Evolutionary conservation across 2,329 filamentous ascomycete species (phyloP).

Genomic region (Leptographium radiaticola): DNA sequence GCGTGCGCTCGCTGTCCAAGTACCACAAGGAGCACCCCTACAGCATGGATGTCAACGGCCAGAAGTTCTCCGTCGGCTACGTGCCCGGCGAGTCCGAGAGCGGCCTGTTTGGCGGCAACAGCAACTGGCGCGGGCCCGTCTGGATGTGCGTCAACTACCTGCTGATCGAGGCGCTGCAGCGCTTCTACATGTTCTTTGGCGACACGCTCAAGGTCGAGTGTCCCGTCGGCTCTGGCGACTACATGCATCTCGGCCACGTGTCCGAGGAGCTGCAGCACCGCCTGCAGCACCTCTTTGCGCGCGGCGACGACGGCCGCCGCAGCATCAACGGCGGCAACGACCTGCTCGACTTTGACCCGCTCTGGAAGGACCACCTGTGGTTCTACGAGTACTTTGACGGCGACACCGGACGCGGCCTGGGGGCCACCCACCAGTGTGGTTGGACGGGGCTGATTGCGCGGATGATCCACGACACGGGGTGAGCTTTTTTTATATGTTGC

Average conservation of each 20-base stretch:
- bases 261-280: slow-evolving; percentile 92
- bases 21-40: slow-evolving; percentile 82
- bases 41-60: slow-evolving; percentile 91
- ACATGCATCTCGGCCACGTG: slow-evolving; percentile 91
- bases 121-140: slow-evolving; percentile 92
- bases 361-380: slow-evolving; percentile 92
- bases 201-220: slow-evolving; percentile 82
- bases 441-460: slow-evolving; percentile 95
- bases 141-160: slow-evolving; percentile 96
- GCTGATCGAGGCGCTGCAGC: slow-evolving; percentile 82
- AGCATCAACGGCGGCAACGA: slow-evolving; percentile 81
- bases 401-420: slow-evolving; percentile 76
- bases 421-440: slow-evolving; percentile 87
- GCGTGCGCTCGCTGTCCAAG: slow-evolving; percentile 85
- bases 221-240: slow-evolving; percentile 82
- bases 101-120: slow-evolving; percentile 90
- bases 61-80: slow-evolving; percentile 77
- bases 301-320: slow-evolving; percentile 71
- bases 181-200: slow-evolving; percentile 95
- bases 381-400: slow-evolving; percentile 98
- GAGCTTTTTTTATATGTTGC: slow-evolving; percentile 24
- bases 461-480: slow-evolving; percentile 97
- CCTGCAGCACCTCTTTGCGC: slow-evolving; percentile 79
- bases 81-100: slow-evolving; percentile 94
- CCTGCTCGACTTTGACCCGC: slow-evolving; percentile 74